Evolutionary conservation across 768 basidiomycete genomes (phyloP), one percentile per base, ranked within the genome.

Genomic region (Psilocybe azurescens): DNA sequence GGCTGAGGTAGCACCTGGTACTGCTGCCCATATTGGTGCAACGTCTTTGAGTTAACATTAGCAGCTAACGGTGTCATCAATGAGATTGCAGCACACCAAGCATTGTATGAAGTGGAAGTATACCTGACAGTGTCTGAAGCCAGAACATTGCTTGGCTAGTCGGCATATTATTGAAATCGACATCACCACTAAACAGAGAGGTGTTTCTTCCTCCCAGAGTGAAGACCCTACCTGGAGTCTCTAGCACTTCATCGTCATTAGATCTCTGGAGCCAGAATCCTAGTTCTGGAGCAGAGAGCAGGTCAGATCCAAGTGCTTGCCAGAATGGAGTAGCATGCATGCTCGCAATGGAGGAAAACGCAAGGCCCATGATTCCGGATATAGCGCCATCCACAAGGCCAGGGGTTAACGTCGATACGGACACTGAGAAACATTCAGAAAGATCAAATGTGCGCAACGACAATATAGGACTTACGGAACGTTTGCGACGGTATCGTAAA

Each of bases 341-440:
- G 11, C 79, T 75, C 0, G 91, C 83, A 48, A 94, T 81, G n/a
- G 80, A 61, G 16, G 76, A 41, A 67, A 90, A 94, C 0, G 87
- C 92, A 46, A 94, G 83, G 14, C 92, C 92, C 80, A 94, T 79
- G 67, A 94, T 87, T 18, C 92, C 92, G 0, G 89, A 86, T 1
- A 87, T 75, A 5, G 10, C 58, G 3, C 82, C 82, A 29, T 73
- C 71, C 24, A 92, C 75, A 1, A 93, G 74, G 3, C 72, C 71
- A 0, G 51, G 38, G 1, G 88, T 78, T 16, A 89, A 78, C 2
- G 69, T 49, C 33, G 82, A 72, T 16, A 87, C 93, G 18, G 85
- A 74, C 30, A 93, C 90, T 92, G 64, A 53, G 32, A 11, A 52
- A n/a, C 30, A 32, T n/a, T 8, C 24, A 5, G 52, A 38, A 53